Evolutionary conservation across 1,284 basidiomycete species (phyloP).

Genomic region (Cronartium ribicola): DNA sequence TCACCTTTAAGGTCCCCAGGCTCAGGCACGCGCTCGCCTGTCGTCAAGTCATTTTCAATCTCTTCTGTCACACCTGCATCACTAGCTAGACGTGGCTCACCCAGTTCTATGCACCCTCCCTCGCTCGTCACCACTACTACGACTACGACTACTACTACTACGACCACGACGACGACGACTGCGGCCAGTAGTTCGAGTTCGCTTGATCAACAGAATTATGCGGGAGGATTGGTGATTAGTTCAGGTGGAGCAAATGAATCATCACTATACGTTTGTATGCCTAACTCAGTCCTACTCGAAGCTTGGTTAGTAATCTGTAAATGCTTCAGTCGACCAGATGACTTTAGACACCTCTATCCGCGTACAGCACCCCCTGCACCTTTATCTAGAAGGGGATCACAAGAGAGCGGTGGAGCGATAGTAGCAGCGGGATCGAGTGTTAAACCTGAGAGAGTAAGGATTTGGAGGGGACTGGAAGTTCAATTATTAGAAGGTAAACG

Average conservation of each 20-base stretch:
- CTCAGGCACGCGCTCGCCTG: neutral
- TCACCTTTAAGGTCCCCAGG: conserved; percentile 43
- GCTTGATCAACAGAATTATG: neutral
- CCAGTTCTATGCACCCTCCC: neutral
- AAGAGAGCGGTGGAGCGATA: neutral
- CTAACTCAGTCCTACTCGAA: conserved; percentile 23
- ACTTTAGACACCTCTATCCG: conserved; percentile 40
- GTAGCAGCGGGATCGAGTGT: neutral
- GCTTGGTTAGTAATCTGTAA: conserved; percentile 41
- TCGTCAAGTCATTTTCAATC: neutral
- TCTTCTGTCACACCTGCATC: neutral
- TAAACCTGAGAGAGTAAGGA: conserved; percentile 36
- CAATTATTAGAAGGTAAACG: conserved; percentile 33
- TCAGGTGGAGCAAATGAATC: neutral
- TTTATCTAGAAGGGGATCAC: neutral
- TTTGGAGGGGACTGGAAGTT: conserved; percentile 40
- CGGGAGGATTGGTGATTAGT: neutral
- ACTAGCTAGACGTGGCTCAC: neutral
- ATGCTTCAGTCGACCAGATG: conserved; percentile 39
- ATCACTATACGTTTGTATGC: conserved; percentile 41
- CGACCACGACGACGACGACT: neutral
- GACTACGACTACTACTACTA: neutral
- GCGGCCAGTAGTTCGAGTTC: neutral
- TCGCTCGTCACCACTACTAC: neutral
- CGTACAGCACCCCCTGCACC: neutral